A percentile compares a stretch with the other conserved stretches of the same genome.
Conservation (phyloP, 768 basidiomycete genomes). For the Tulasnella sp. region DNA sequence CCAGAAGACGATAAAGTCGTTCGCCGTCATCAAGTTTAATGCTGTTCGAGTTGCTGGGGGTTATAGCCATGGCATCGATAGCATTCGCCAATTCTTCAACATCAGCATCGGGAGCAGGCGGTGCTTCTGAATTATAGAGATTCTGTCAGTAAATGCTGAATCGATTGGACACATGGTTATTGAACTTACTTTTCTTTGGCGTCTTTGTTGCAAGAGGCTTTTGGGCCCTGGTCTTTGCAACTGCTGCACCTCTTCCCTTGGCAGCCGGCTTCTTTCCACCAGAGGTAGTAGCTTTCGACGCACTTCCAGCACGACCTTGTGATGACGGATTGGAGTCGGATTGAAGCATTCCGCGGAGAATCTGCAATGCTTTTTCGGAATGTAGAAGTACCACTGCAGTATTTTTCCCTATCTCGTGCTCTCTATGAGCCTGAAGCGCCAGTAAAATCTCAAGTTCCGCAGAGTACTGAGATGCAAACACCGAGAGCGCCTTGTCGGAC, state of each 20-base stretch:
- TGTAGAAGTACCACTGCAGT: conserved; percentile 37
- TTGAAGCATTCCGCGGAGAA: conserved; percentile 26
- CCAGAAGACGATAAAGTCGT: conserved; percentile 26
- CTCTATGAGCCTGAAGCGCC: conserved; percentile 56
- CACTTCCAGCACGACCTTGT: too few relatives aligned
- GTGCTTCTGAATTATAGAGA: conserved; percentile 23
- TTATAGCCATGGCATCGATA: background rate
- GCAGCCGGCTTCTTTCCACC: conserved; percentile 19
- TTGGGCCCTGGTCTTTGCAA: conserved; percentile 18
- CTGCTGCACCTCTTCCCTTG: conserved; percentile 16
- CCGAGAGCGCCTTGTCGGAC: conserved; percentile 23
- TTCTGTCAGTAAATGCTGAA: conserved; percentile 33
- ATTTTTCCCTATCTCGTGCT: conserved; percentile 31
- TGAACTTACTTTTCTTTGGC: background rate
- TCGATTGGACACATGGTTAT: conserved; percentile 23
- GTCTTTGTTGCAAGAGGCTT: conserved; percentile 15
- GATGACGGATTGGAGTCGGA: too few relatives aligned
- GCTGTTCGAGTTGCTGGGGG: background rate
- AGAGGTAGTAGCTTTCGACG: conserved; percentile 19
- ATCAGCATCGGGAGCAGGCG: too few relatives aligned
- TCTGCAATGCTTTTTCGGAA: conserved; percentile 38
- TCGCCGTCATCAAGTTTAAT: conserved; percentile 14
- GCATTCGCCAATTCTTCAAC: background rate
- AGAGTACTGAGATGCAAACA: conserved; percentile 29
- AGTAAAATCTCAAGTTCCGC: conserved; percentile 51